Conservation (phyloP, 768 basidiomycete species). For the Lactarius deliciosus region DNA sequence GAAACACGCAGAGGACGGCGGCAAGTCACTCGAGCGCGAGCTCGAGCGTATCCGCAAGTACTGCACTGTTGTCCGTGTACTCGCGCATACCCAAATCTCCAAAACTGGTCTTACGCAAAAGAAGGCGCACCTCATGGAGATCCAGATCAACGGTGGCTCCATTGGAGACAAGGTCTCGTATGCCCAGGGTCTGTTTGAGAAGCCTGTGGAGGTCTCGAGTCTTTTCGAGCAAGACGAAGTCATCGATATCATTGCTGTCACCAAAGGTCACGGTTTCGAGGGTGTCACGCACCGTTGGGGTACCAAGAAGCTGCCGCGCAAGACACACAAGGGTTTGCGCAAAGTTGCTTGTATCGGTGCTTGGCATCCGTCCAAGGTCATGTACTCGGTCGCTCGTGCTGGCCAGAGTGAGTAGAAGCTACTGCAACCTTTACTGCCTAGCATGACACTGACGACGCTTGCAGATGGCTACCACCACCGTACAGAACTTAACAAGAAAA, state of each 20-base stretch:
- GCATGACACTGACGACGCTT: constrained; percentile 16
- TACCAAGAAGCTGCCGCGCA: constrained; percentile 96
- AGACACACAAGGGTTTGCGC: constrained; percentile 99
- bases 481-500: constrained; percentile 98
- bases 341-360: constrained; percentile 99
- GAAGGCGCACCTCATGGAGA: constrained; percentile 99
- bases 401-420: constrained; percentile 83
- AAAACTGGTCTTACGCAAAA: constrained; percentile 98
- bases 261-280: constrained; percentile 99
- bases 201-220: constrained; percentile 79
- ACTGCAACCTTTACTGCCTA: not conserved
- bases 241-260: constrained; percentile 96
- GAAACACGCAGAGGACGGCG: constrained; percentile 95
- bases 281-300: constrained; percentile 99
- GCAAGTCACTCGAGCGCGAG: constrained; percentile 90
- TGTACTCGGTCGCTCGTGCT: constrained; percentile 99
- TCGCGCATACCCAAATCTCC: constrained; percentile 98
- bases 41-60: constrained; percentile 99
- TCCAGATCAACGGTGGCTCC: constrained; percentile 97
- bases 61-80: constrained; percentile 99
- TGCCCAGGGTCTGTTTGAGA: constrained; percentile 93
- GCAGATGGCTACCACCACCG: constrained; percentile 94
- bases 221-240: constrained; percentile 98
- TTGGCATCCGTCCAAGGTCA: constrained; percentile 99
- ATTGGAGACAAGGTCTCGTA: constrained; percentile 97